Conservation (phyloP, 2,329 filamentous ascomycete genomes). For the Myriosclerotinia duriaeana region DNA sequence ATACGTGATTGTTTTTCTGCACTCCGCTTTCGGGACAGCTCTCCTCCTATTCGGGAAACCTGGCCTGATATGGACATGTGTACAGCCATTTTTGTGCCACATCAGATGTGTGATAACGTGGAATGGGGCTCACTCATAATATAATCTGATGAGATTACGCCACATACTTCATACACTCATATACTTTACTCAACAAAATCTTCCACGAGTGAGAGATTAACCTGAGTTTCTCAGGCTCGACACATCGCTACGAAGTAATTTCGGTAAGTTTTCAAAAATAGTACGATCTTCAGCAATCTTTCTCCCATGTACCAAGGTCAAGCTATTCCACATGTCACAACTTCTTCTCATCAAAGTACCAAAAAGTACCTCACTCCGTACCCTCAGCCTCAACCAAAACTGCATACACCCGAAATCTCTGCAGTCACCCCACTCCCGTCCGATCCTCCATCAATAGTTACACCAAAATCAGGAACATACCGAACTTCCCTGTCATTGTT, state of each 20-base stretch:
- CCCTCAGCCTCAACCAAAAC: slow-evolving; percentile 15
- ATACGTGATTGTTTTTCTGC: slow-evolving; percentile 4
- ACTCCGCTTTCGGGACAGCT: background rate
- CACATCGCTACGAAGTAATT: background rate
- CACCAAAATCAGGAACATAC: slow-evolving; percentile 20
- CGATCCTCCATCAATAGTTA: slow-evolving; percentile 14
- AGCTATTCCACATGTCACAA: background rate
- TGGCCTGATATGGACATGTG: background rate
- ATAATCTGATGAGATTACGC: slow-evolving; percentile 15
- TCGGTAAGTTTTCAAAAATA: background rate
- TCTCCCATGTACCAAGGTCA: background rate
- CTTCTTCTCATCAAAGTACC: background rate
- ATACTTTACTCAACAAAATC: background rate
- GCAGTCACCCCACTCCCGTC: slow-evolving; percentile 16
- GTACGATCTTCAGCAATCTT: background rate
- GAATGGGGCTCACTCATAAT: background rate
- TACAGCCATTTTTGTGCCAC: background rate
- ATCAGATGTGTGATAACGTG: slow-evolving; percentile 20
- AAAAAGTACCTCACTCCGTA: background rate
- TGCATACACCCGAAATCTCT: slow-evolving; percentile 16
- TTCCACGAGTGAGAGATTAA: background rate
- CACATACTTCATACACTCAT: slow-evolving; percentile 1
- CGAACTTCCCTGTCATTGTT: slow-evolving; percentile 16
- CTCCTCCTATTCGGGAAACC: background rate
- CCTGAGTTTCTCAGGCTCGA: no score